Conservation (phyloP, 352 stramenopile genomes). For the Halophytophthora batemanensis region DNA sequence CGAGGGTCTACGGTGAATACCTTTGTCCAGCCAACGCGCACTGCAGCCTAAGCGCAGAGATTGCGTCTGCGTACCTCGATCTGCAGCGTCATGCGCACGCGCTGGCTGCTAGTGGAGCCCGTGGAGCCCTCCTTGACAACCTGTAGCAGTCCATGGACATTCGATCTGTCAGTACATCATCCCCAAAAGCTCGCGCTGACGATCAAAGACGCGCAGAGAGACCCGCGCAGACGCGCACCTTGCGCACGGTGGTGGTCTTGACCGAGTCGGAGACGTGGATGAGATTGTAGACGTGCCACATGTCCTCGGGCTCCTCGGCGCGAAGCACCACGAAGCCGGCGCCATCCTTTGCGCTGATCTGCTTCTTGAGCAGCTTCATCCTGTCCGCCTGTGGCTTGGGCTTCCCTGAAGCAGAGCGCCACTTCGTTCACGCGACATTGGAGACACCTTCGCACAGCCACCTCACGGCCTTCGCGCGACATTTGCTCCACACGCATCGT, state of each 20-base stretch:
- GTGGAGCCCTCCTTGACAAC: slow-evolving; percentile 95
- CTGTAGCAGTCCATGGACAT: slow-evolving; percentile 30
- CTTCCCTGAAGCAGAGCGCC: too few species aligned
- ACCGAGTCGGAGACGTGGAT: slow-evolving; percentile 93
- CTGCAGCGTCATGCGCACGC: slow-evolving; percentile 94
- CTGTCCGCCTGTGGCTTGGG: slow-evolving; percentile 2
- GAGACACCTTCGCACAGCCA: too few species aligned
- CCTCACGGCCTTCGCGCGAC: too few species aligned
- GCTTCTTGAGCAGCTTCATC: slow-evolving; percentile 92
- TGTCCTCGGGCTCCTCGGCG: slow-evolving; percentile 96
- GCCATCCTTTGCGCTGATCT: slow-evolving; percentile 95
- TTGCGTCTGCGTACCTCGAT: slow-evolving; percentile 66
- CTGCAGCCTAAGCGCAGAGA: neutral
- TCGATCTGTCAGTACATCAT: too few species aligned
- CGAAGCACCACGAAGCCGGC: slow-evolving; percentile 90
- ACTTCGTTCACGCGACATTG: too few species aligned
- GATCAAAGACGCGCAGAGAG: neutral
- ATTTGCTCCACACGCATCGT: too few species aligned
- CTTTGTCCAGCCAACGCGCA: neutral
- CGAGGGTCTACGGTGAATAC: neutral
- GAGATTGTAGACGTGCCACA: slow-evolving; percentile 99
- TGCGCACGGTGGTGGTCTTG: slow-evolving; percentile 96
- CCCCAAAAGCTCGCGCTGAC: neutral
- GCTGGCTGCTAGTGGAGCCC: slow-evolving; percentile 93
- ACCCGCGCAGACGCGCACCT: slow-evolving; percentile 61